A percentile compares a stretch with the other conserved stretches of the same genome.
phyloP scores from a whole-genome alignment of 2,329 filamentous ascomycete genomes.

The Allantophomopsis lycopodina region DNA sequence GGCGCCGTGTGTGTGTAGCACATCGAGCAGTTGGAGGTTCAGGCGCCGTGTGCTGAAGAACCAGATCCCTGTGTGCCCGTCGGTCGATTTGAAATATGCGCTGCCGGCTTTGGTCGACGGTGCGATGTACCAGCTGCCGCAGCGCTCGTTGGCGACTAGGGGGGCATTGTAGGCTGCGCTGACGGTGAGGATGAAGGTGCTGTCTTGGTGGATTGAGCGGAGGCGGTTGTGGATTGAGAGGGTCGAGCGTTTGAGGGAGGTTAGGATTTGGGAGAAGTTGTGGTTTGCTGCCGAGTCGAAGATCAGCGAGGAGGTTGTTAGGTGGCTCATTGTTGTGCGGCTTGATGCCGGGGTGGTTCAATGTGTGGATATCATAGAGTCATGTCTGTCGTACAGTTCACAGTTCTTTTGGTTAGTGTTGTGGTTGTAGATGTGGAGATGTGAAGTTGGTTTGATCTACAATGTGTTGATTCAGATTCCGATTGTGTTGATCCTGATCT shows the following conservation, averaged over 20 bases:
- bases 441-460: background rate
- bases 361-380: too few relatives aligned
- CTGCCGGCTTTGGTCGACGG: slow-evolving; percentile 52
- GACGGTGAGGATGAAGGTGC: slow-evolving; percentile 56
- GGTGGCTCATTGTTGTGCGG: slow-evolving; percentile 14
- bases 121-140: slow-evolving; percentile 87
- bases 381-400: too few relatives aligned
- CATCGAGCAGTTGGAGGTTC: slow-evolving; percentile 66
- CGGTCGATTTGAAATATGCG: slow-evolving; percentile 96
- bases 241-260: slow-evolving; percentile 61
- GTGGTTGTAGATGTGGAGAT: background rate
- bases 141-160: slow-evolving; percentile 84
- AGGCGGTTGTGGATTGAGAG: slow-evolving; percentile 74
- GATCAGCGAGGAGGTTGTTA: slow-evolving; percentile 29
- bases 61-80: slow-evolving; percentile 88
- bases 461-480: too few relatives aligned
- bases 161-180: slow-evolving; percentile 43
- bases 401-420: too few relatives aligned
- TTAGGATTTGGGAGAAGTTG: slow-evolving; percentile 55
- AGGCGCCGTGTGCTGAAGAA: slow-evolving; percentile 72
- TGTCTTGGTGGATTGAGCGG: slow-evolving; percentile 63
- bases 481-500: too few relatives aligned
- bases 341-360: background rate
- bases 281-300: slow-evolving; percentile 36
- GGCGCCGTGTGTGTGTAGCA: slow-evolving; percentile 54